Conservation (phyloP, 2,329 filamentous ascomycete species). For the Pseudogymnoascus sp. region DNA sequence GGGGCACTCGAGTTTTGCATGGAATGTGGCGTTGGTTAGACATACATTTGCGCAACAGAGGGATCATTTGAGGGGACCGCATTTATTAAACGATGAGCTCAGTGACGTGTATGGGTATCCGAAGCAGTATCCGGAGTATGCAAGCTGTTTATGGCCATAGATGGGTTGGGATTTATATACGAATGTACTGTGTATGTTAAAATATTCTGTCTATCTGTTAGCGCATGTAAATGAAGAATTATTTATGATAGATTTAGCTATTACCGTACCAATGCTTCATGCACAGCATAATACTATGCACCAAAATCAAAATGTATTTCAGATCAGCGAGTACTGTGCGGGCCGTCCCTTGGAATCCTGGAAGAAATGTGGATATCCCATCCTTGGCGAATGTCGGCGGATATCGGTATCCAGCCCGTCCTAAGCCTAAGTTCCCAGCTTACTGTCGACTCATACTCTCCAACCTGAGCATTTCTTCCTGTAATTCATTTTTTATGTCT, state of each 20-base stretch:
- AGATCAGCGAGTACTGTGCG: background rate
- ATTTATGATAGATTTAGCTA: background rate
- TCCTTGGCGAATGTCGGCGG: background rate
- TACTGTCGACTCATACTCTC: background rate
- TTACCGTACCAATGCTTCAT: background rate
- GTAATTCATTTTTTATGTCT: background rate
- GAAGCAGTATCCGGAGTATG: slow-evolving; percentile 20
- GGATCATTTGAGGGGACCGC: slow-evolving; percentile 19
- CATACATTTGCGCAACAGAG: slow-evolving; percentile 15
- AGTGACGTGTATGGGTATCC: slow-evolving; percentile 21
- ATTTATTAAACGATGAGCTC: slow-evolving; percentile 23
- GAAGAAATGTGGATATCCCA: background rate
- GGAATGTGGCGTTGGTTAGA: slow-evolving; percentile 21
- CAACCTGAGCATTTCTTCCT: background rate
- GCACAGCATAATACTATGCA: background rate
- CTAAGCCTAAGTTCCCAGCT: background rate
- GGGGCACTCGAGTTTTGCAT: slow-evolving; percentile 15
- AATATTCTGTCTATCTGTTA: background rate
- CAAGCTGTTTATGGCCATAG: slow-evolving; percentile 23
- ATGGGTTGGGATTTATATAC: background rate
- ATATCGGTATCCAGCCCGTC: background rate
- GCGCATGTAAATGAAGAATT: background rate
- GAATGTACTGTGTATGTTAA: background rate
- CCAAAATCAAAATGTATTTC: background rate
- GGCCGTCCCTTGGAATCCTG: background rate